A percentile compares a stretch with the other conserved stretches of the same genome.
Conservation (phyloP, 2,329 filamentous ascomycete species). For the Ascochyta viciae-villosae region DNA sequence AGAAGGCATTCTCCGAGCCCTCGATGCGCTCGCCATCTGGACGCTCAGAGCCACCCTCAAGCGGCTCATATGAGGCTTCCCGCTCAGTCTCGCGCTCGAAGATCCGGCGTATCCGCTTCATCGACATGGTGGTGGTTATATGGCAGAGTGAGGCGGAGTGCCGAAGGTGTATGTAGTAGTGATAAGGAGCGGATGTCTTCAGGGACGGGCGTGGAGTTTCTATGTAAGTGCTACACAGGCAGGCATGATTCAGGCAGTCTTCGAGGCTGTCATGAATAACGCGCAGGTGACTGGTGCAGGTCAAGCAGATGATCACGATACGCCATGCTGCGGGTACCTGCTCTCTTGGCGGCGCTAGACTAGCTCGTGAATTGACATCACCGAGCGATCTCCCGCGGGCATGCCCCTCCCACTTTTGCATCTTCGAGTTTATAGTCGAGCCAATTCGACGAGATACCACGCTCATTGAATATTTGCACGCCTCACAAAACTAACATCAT, state of each 20-base stretch:
- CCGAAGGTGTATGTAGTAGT: slow-evolving; percentile 8
- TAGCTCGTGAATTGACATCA: slow-evolving; percentile 11
- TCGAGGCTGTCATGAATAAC: slow-evolving; percentile 21
- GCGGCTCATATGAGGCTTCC: slow-evolving; percentile 45
- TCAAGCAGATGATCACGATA: slow-evolving; percentile 7
- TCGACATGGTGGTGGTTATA: slow-evolving; percentile 21
- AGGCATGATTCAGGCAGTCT: slow-evolving; percentile 29
- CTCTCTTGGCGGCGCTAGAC: slow-evolving; percentile 10
- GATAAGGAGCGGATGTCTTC: slow-evolving; percentile 19
- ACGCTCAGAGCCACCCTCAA: slow-evolving; percentile 47
- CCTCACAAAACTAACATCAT: not conserved
- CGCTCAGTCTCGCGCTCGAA: slow-evolving; percentile 37
- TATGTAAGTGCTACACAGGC: slow-evolving; percentile 12
- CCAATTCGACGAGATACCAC: not conserved
- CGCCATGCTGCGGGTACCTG: slow-evolving; percentile 11
- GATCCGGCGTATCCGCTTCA: slow-evolving; percentile 46
- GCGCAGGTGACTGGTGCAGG: slow-evolving; percentile 23
- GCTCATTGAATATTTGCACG: not conserved
- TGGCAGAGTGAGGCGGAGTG: slow-evolving; percentile 15
- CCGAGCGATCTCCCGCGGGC: slow-evolving; percentile 19
- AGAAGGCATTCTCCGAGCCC: slow-evolving; percentile 62
- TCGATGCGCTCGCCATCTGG: slow-evolving; percentile 46
- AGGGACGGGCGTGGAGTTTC: not conserved
- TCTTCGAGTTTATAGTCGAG: not conserved
- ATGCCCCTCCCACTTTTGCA: slow-evolving; percentile 11